A percentile compares a stretch with the other conserved stretches of the same genome.
Conservation (phyloP, 257 asterid genomes). For the Solanum pinnatisectum region DNA sequence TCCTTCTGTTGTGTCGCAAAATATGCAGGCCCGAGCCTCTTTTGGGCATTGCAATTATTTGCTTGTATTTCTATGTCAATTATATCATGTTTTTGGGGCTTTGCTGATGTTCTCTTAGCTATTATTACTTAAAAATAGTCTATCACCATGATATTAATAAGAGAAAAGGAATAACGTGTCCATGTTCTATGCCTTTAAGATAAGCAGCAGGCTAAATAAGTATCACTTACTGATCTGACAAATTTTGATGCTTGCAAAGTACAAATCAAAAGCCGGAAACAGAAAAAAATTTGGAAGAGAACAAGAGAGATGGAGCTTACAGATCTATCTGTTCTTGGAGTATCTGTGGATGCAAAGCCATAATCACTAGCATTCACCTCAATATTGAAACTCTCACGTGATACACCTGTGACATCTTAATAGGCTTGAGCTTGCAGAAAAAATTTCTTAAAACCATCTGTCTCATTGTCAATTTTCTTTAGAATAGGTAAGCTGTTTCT, state of each 20-base stretch:
- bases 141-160: background rate
- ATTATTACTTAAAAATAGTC: background rate
- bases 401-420: conserved; percentile 47
- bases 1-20: too few relatives aligned
- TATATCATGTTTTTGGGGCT: too few relatives aligned
- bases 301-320: conserved; percentile 26
- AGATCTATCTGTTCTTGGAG: conserved; percentile 97
- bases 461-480: background rate
- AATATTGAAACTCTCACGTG: conserved; percentile 70
- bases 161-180: background rate
- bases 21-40: too few relatives aligned
- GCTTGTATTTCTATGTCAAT: too few relatives aligned
- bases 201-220: background rate
- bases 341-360: conserved; percentile 85
- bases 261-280: background rate
- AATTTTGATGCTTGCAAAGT: background rate
- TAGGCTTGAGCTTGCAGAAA: background rate
- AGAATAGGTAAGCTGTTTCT: background rate
- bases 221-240: background rate
- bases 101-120: too few relatives aligned
- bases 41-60: too few relatives aligned
- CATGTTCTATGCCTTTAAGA: background rate
- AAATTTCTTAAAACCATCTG: background rate
- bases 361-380: conserved; percentile 68
- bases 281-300: background rate